phyloP scores from a whole-genome alignment of 345 rosid genomes.

The Syzygium grande region DNA sequence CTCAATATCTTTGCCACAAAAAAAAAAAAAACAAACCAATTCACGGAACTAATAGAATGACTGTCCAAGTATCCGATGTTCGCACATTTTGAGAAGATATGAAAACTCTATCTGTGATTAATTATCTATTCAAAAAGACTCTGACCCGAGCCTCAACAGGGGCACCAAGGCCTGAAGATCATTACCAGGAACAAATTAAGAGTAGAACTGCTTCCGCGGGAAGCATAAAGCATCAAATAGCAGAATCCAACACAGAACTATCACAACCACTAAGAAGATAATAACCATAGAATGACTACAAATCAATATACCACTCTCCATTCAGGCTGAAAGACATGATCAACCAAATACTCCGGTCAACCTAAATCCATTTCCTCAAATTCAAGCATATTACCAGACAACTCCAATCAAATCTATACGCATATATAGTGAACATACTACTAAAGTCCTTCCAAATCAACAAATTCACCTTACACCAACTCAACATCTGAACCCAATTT shows the following conservation, averaged over 20 bases:
- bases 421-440: background rate
- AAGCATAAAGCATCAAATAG: background rate
- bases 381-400: background rate
- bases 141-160: background rate
- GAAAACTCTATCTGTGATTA: background rate
- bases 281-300: background rate
- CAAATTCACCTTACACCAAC: background rate
- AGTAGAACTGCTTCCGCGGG: background rate
- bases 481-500: background rate
- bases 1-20: background rate
- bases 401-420: background rate
- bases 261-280: background rate
- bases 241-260: background rate
- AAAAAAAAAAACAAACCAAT: background rate
- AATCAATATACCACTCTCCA: background rate
- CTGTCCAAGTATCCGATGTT: background rate
- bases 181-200: background rate
- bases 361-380: background rate
- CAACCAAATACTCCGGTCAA: background rate
- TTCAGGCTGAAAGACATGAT: background rate
- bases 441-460: background rate
- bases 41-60: background rate
- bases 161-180: background rate
- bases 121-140: background rate
- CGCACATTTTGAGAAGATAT: background rate